A percentile compares a stretch with the other conserved stretches of the same genome.
phyloP scores from a whole-genome alignment of 2,329 filamentous ascomycete species.

The Decorospora gaudefroyi region DNA sequence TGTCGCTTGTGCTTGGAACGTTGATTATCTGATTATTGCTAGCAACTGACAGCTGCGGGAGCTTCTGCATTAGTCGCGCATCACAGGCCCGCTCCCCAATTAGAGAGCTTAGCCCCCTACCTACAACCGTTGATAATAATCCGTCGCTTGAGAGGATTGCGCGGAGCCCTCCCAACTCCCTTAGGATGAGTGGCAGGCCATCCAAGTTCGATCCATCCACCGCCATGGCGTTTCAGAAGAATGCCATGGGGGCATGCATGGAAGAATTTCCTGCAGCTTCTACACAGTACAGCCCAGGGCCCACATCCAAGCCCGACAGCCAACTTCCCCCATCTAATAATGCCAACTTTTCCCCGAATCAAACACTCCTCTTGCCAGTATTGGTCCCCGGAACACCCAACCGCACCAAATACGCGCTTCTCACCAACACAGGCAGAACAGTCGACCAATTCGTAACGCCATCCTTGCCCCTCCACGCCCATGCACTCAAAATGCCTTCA shows the following conservation, averaged over 20 bases:
- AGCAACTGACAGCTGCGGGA: slow-evolving; percentile 5
- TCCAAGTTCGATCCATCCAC: no score
- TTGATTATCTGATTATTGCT: slow-evolving; percentile 3
- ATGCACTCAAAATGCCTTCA: slow-evolving; percentile 26
- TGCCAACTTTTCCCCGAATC: slow-evolving; percentile 1
- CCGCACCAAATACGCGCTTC: slow-evolving; percentile 46
- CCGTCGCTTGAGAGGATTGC: no score
- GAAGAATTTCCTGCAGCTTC: slow-evolving; percentile 2
- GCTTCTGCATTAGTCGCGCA: slow-evolving; percentile 9
- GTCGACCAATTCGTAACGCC: slow-evolving; percentile 47
- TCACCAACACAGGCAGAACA: slow-evolving; percentile 38
- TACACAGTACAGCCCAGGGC: no score
- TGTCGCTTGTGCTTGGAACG: no score
- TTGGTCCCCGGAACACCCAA: slow-evolving; percentile 36
- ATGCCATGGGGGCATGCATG: slow-evolving; percentile 11
- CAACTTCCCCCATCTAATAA: background rate
- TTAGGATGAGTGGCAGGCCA: no score
- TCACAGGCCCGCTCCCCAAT: slow-evolving; percentile 5
- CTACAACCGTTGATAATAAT: slow-evolving; percentile 4
- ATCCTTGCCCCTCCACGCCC: slow-evolving; percentile 46
- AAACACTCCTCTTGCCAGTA: slow-evolving; percentile 16
- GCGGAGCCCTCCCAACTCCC: no score
- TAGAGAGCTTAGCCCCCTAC: background rate
- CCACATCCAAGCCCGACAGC: background rate
- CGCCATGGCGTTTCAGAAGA: no score